These are phyloP conservation scores for Aristolochia contorta DNA, from an alignment of 164 flowering plant genomes.

Conservation along the genomic window DNA sequence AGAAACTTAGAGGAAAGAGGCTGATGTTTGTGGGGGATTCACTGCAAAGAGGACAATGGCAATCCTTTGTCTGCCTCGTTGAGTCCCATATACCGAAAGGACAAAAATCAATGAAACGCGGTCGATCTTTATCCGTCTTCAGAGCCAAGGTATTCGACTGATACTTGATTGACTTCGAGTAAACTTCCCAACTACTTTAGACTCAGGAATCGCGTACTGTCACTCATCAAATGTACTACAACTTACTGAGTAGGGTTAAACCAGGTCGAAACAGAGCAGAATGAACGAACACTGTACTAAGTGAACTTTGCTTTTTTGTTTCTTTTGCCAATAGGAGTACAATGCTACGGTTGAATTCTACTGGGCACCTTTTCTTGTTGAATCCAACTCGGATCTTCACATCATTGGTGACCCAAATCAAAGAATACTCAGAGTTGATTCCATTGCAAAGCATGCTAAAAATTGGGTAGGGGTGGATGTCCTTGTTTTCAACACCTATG, in stretches of 20 bases:
- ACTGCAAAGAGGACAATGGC: slow-evolving; percentile 78
- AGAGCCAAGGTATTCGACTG: slow-evolving; percentile 44
- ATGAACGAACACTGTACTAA: not conserved
- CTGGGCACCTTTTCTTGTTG: slow-evolving; percentile 96
- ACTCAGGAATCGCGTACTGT: too few relatives aligned
- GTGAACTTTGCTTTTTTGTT: not conserved
- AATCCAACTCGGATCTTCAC: slow-evolving; percentile 64
- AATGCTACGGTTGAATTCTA: slow-evolving; percentile 89
- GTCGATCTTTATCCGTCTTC: slow-evolving; percentile 52
- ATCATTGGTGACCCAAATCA: slow-evolving; percentile 54
- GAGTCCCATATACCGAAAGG: slow-evolving; percentile 49
- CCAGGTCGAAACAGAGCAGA: not conserved
- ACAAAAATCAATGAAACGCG: slow-evolving; percentile 49
- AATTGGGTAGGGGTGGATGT: slow-evolving; percentile 73
- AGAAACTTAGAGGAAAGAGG: slow-evolving; percentile 71
- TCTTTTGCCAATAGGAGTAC: slow-evolving; percentile 41
- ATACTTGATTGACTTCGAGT: too few relatives aligned
- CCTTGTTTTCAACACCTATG: slow-evolving; percentile 79
- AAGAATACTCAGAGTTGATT: slow-evolving; percentile 70
- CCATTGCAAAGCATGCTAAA: slow-evolving; percentile 61
- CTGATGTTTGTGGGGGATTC: slow-evolving; percentile 92
- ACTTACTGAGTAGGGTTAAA: too few relatives aligned
- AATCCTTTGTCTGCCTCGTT: slow-evolving; percentile 79
- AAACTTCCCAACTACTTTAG: too few relatives aligned
- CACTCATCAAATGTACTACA: too few relatives aligned